A percentile compares a stretch with the other conserved stretches of the same genome.
Evolutionary conservation across 352 stramenopile genomes (phyloP).

Genomic region (Globisporangium spiculum): DNA sequence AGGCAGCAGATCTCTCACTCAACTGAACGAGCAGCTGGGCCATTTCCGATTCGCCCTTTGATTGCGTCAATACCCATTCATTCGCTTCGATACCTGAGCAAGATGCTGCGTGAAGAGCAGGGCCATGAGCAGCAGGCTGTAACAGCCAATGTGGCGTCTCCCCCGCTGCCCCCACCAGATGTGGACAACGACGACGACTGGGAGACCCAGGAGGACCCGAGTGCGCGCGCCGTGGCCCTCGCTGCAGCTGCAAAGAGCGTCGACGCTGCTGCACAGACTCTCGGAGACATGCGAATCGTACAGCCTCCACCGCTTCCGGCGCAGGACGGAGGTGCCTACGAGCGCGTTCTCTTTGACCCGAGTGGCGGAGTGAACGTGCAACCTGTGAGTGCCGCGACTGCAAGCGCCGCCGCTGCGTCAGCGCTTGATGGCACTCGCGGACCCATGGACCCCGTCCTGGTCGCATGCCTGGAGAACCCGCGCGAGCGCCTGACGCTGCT

Average conservation of each 20-base stretch:
- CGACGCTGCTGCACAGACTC: slow-evolving; percentile 22
- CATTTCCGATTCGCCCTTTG: neutral
- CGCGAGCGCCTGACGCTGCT: slow-evolving; percentile 79
- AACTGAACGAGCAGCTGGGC: neutral
- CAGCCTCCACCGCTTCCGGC: slow-evolving; percentile 24
- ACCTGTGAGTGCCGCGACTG: slow-evolving; percentile 54
- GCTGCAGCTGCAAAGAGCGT: slow-evolving; percentile 15
- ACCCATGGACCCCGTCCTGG: slow-evolving; percentile 72
- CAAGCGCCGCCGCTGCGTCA: slow-evolving; percentile 37
- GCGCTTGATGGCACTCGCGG: slow-evolving; percentile 25
- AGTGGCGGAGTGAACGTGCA: slow-evolving; percentile 23
- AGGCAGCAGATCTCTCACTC: neutral
- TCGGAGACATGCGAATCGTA: slow-evolving; percentile 40
- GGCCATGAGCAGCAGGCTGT: neutral
- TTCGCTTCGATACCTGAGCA: neutral
- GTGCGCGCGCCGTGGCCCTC: slow-evolving; percentile 7
- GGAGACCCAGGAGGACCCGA: slow-evolving; percentile 31
- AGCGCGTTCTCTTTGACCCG: slow-evolving; percentile 26
- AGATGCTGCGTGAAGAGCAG: slow-evolving; percentile 3
- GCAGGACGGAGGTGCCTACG: slow-evolving; percentile 56
- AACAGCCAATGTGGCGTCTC: neutral
- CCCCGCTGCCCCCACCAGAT: neutral
- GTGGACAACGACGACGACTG: slow-evolving; percentile 31
- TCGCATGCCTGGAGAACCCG: slow-evolving; percentile 76
- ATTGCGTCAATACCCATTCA: neutral